A percentile compares a stretch with the other conserved stretches of the same genome.
phyloP scores from a whole-genome alignment of 257 asterid genomes.

The Solanum chiquidenum region DNA sequence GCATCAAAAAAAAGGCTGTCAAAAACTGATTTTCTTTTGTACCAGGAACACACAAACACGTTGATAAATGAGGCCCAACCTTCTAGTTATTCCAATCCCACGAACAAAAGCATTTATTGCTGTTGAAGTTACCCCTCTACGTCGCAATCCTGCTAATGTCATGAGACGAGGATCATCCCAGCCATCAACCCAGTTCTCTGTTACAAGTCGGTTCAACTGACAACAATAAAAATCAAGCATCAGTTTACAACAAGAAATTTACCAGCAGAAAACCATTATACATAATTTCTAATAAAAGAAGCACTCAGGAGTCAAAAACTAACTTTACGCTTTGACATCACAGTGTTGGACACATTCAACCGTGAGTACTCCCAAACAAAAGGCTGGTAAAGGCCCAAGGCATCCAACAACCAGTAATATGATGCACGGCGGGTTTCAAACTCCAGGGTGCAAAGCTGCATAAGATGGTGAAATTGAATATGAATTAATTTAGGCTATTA shows the following conservation, averaged over 20 bases:
- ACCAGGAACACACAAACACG: neutral
- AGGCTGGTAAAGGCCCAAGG: slow-evolving; percentile 71
- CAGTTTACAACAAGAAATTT: neutral
- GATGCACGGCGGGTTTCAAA: slow-evolving; percentile 95
- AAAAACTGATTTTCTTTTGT: neutral
- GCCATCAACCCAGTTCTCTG: slow-evolving; percentile 84
- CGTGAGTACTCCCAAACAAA: slow-evolving; percentile 93
- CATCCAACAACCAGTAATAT: slow-evolving; percentile 85
- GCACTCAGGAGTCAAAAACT: neutral
- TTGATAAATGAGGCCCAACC: slow-evolving; percentile 26
- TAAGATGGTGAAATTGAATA: neutral
- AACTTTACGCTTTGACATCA: slow-evolving; percentile 96
- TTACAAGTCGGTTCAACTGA: slow-evolving; percentile 87
- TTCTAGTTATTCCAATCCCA: slow-evolving; percentile 93
- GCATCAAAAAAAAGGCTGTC: slow-evolving; percentile 17
- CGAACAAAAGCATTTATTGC: slow-evolving; percentile 82
- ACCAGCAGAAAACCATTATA: neutral
- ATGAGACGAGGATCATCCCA: slow-evolving; percentile 99
- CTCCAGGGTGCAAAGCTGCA: slow-evolving; percentile 90
- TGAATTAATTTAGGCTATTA: neutral
- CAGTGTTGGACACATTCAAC: slow-evolving; percentile 71
- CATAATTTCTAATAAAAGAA: neutral
- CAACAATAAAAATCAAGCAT: slow-evolving; percentile 1
- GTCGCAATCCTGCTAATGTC: slow-evolving; percentile 88
- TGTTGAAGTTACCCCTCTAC: slow-evolving; percentile 89